phyloP scores from a whole-genome alignment of 228 moss, liverwort and hornwort species.

The Sphagnum fallax region DNA sequence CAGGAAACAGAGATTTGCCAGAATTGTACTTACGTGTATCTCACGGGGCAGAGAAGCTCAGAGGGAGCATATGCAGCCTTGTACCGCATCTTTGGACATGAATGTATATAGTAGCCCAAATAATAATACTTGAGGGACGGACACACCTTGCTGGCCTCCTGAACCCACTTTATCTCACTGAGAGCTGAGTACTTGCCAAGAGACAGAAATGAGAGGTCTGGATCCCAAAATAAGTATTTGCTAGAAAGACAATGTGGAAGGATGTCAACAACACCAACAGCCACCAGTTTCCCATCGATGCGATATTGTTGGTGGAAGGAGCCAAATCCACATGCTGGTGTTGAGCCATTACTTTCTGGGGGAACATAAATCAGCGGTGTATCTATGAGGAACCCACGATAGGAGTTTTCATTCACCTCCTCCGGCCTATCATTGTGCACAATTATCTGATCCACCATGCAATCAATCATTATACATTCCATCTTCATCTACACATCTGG shows the following conservation, averaged over 20 bases:
- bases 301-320: conserved; percentile 97
- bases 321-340: conserved; percentile 85
- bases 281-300: conserved; percentile 76
- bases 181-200: conserved; percentile 88
- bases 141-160: conserved; percentile 57
- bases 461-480: background rate
- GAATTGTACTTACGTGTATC: conserved; percentile 43
- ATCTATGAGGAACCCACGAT: conserved; percentile 78
- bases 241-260: conserved; percentile 89
- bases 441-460: conserved; percentile 37
- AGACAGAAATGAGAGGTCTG: conserved; percentile 81
- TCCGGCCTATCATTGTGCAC: conserved; percentile 92
- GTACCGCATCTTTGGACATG: conserved; percentile 97
- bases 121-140: conserved; percentile 72
- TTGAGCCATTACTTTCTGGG: conserved; percentile 63
- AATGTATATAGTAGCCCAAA: conserved; percentile 94
- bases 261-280: conserved; percentile 93
- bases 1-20: background rate
- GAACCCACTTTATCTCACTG: conserved; percentile 90
- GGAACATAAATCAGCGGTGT: conserved; percentile 68
- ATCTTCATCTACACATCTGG: too few species aligned
- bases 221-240: conserved; percentile 98
- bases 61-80: conserved; percentile 93
- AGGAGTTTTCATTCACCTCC: conserved; percentile 63
- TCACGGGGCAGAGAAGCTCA: conserved; percentile 84